Percentiles rank a stretch among this genome's conserved stretches.
phyloP scores from a whole-genome alignment of 1,284 basidiomycete species.

The Stereum hirsutum region DNA sequence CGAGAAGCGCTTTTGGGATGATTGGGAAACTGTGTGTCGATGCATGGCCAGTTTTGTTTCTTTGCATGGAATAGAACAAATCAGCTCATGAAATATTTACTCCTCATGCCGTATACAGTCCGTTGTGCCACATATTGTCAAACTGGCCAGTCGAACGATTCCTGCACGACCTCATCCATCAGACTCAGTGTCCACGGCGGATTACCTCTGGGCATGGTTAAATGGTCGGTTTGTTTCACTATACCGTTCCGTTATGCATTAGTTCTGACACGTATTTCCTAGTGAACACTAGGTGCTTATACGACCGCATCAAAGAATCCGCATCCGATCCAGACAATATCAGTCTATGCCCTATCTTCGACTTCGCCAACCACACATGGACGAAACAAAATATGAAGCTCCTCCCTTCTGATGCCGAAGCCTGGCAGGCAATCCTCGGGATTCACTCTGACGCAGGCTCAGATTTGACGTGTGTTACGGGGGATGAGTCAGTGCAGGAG shows the following conservation, averaged over 20 bases:
- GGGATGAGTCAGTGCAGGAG: constrained; percentile 28
- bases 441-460: constrained; percentile 24
- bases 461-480: constrained; percentile 48
- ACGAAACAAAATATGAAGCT: constrained; percentile 18
- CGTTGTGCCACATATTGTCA: too few relatives aligned
- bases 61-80: too few relatives aligned
- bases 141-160: too few relatives aligned
- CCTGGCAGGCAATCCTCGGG: neutral
- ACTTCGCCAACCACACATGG: constrained; percentile 71
- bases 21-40: constrained; percentile 40
- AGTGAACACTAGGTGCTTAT: constrained; percentile 88
- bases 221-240: constrained; percentile 40
- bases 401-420: constrained; percentile 1
- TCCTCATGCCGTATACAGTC: too few relatives aligned
- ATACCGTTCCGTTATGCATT: constrained; percentile 5
- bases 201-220: constrained; percentile 82
- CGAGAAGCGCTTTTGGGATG: constrained; percentile 43
- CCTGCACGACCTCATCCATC: too few relatives aligned
- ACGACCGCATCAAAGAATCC: constrained; percentile 55
- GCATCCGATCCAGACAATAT: constrained; percentile 55
- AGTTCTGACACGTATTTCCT: constrained; percentile 8
- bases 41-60: constrained; percentile 34
- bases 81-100: too few relatives aligned
- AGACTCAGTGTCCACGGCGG: constrained; percentile 11
- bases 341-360: constrained; percentile 77